Evolutionary conservation across 441 rosid species (phyloP), one percentile per base, ranked within the genome.

Genomic region (Gossypium gossypioides): DNA sequence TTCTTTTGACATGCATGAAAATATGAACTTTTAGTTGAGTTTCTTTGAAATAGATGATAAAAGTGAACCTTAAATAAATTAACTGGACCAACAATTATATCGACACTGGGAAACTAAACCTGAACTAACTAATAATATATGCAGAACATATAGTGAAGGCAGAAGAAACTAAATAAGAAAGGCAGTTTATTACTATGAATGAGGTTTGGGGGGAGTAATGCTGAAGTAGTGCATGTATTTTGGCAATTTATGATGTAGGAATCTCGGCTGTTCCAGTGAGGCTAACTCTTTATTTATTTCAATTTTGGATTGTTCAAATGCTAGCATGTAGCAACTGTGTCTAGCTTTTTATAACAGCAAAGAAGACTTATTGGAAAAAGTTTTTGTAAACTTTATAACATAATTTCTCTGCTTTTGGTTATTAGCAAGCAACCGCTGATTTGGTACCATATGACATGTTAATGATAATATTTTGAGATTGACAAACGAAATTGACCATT

Each of bases 1-100:
- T 71, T 27, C 21, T 71, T 67, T 71, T 22, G 6, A 27, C 67
- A 18, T 58, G 60, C 18, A 16, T 46, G 64, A 34, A 19, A 54
- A 34, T 24, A 19, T 73, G 59, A 46, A 22, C 69, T 48, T 67
- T 64, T 37, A 16, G 61, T 73, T 69, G 37, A 25, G 13, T 21
- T 62, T 57, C 21, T 46, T 12, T 18, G 70, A 46, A 40, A 65
- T 46, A 24, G 34, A 44, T 44, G 56, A 65, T 44, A 21, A 50
- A 19, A 12, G 5, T 32, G 15, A 27, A 51, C 22, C 46, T 52
- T 48, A 78, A 80, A 24, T 46, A 29, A 22, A 73, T 21, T 58
- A 50, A 66, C 56, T 66, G 19, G 57, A 66, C 40, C 25, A 46
- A 15, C 70, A 24, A 24, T 24, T 46, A 24, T 66, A 24, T 24